Percentiles rank a stretch among this genome's conserved stretches.
Evolutionary conservation across 2,329 filamentous ascomycete species (phyloP).

Genomic region (Ambrosiella xylebori): DNA sequence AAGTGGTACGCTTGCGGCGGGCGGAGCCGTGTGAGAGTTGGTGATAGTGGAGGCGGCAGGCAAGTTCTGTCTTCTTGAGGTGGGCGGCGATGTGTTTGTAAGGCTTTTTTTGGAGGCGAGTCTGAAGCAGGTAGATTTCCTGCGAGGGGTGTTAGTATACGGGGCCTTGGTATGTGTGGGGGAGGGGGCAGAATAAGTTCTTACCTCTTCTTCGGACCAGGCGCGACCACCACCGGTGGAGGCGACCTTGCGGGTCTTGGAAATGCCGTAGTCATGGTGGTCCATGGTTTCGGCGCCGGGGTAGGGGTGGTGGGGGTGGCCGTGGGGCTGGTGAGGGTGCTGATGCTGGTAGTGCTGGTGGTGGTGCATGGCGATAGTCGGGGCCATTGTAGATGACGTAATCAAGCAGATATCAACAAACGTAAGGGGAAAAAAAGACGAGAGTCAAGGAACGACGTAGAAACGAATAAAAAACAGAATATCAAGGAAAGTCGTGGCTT

Average conservation of each 20-base stretch:
- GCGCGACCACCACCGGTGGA: constrained; percentile 61
- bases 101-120: constrained; percentile 71
- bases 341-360: not conserved
- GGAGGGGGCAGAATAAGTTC: constrained; percentile 15
- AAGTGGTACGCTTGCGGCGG: constrained; percentile 59
- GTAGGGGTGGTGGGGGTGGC: constrained; percentile 26
- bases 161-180: not conserved
- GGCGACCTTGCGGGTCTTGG: constrained; percentile 49
- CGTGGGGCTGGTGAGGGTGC: not conserved
- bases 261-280: constrained; percentile 41
- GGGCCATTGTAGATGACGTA: constrained; percentile 26
- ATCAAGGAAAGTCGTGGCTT: not conserved
- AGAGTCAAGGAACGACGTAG: not conserved
- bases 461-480: not conserved
- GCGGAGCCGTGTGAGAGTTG: constrained; percentile 70
- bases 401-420: not conserved
- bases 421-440: not conserved
- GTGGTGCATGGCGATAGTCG: constrained; percentile 26
- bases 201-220: constrained; percentile 75
- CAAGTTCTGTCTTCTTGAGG: constrained; percentile 73
- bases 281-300: constrained; percentile 37
- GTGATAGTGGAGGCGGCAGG: constrained; percentile 75
- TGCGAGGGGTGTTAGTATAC: constrained; percentile 20
- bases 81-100: constrained; percentile 81
- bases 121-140: constrained; percentile 73